Conservation (phyloP, 768 basidiomycete genomes). For the Phlegmacium glaucopus region DNA sequence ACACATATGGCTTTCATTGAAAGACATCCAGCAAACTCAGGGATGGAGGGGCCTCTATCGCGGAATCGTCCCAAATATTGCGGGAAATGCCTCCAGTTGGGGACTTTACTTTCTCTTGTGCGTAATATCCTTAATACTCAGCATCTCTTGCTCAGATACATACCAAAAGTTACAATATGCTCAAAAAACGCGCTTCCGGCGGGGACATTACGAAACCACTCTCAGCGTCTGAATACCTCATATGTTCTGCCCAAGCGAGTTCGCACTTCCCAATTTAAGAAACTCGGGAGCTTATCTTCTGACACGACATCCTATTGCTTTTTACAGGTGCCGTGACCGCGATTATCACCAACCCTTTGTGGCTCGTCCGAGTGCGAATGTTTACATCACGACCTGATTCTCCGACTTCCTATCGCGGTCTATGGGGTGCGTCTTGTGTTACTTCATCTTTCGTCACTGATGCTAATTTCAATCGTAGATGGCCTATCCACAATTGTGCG, state of each 20-base stretch:
- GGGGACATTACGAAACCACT: conserved; percentile 64
- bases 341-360: conserved; percentile 93
- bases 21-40: conserved; percentile 65
- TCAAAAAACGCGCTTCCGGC: conserved; percentile 76
- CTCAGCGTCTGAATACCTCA: conserved; percentile 74
- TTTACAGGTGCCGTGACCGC: conserved; percentile 85
- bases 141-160: conserved; percentile 4
- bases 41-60: conserved; percentile 89
- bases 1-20: conserved; percentile 74
- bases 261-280: conserved; percentile 38
- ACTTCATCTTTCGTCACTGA: background rate
- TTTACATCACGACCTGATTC: conserved; percentile 75
- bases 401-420: conserved; percentile 71
- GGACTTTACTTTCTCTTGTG: conserved; percentile 98
- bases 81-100: conserved; percentile 96
- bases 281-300: background rate
- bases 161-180: conserved; percentile 77
- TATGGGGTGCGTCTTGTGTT: conserved; percentile 57
- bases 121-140: conserved; percentile 29
- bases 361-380: conserved; percentile 97
- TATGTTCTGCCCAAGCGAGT: conserved; percentile 97
- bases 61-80: conserved; percentile 86
- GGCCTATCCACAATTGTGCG: conserved; percentile 70
- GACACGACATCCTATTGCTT: conserved; percentile 8
- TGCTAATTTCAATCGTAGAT: conserved; percentile 25